phyloP scores from a whole-genome alignment of 2,329 filamentous ascomycete species.

The Chalara sp. region DNA sequence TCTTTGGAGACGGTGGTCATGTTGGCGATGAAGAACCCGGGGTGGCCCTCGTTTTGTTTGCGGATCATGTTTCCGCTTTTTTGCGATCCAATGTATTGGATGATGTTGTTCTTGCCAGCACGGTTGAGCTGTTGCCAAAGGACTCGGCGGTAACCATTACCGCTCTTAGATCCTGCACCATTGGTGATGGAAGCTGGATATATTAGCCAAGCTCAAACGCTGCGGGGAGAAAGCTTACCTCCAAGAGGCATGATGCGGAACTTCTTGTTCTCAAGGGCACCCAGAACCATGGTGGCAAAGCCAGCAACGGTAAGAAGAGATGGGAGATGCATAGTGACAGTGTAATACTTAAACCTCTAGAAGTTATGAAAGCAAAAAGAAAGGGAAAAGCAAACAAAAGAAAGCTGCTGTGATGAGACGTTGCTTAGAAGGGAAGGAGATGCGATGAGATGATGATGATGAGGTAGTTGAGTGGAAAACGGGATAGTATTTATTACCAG shows the following conservation, averaged over 20 bases:
- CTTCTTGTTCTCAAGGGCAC: background rate
- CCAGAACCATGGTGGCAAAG: background rate
- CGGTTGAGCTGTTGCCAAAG: conserved; percentile 22
- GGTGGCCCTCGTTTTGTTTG: conserved; percentile 29
- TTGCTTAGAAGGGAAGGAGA: conserved; percentile 2
- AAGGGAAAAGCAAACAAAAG: too few relatives aligned
- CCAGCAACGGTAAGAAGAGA: background rate
- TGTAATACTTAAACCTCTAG: too few relatives aligned
- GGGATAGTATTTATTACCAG: too few relatives aligned
- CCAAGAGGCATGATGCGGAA: background rate
- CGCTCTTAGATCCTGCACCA: conserved; percentile 25
- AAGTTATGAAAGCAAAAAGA: too few relatives aligned
- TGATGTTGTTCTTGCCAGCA: conserved; percentile 6
- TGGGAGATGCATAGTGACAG: too few relatives aligned
- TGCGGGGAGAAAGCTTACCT: background rate
- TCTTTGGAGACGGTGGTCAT: conserved; percentile 17
- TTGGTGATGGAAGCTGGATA: conserved; percentile 28
- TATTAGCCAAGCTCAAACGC: background rate
- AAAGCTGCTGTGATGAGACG: too few relatives aligned
- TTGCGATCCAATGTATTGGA: conserved; percentile 27
- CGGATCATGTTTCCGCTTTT: conserved; percentile 27
- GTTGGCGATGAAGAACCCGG: conserved; percentile 26
- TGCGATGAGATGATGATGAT: too few relatives aligned
- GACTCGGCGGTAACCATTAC: conserved; percentile 33
- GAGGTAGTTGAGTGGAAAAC: too few relatives aligned